phyloP scores from a whole-genome alignment of 441 rosid genomes.

The Macaranga tanarius region DNA sequence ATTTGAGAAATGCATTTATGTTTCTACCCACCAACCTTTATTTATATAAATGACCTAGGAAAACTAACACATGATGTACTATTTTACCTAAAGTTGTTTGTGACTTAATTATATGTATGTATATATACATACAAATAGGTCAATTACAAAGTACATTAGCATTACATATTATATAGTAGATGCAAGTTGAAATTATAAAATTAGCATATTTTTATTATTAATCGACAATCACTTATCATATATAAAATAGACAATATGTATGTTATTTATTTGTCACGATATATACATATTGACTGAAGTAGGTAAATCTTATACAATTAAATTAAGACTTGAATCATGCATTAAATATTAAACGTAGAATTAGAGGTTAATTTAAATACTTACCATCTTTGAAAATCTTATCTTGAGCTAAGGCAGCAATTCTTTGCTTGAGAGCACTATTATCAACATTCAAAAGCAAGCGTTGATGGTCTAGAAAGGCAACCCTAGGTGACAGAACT shows the following conservation, averaged over 20 bases:
- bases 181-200: not conserved
- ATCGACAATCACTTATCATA: too few relatives aligned
- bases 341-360: too few relatives aligned
- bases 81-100: not conserved
- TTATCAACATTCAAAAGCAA: slow-evolving; percentile 61
- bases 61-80: slow-evolving; percentile 8
- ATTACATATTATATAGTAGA: not conserved
- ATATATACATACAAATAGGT: not conserved
- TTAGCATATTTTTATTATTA: too few relatives aligned
- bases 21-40: slow-evolving; percentile 10
- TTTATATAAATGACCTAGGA: not conserved
- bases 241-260: not conserved
- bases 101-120: not conserved
- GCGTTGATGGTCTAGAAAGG: slow-evolving; percentile 64
- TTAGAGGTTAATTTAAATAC: not conserved
- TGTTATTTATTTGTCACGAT: not conserved
- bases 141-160: not conserved
- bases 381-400: slow-evolving; percentile 71
- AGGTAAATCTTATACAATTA: too few relatives aligned
- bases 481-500: slow-evolving; percentile 68
- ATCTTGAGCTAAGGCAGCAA: slow-evolving; percentile 75
- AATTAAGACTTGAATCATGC: too few relatives aligned
- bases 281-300: too few relatives aligned
- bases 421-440: slow-evolving; percentile 68
- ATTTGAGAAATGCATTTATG: slow-evolving; percentile 8